phyloP scores from a whole-genome alignment of 208 protist species.

The Balamuthia mandrillaris region DNA sequence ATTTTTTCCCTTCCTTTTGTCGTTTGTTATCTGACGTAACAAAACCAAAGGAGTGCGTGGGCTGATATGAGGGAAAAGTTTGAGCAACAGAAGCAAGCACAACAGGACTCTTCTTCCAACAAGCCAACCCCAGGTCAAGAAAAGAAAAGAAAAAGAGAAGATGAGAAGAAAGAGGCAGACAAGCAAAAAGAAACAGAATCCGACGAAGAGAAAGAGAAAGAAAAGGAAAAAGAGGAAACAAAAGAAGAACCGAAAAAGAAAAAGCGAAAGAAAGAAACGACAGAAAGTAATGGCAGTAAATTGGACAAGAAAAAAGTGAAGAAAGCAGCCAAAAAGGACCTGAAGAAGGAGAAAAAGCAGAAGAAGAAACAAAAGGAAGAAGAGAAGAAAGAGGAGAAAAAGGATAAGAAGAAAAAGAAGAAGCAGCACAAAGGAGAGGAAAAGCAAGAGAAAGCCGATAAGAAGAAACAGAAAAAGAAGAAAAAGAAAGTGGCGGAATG shows the following conservation, averaged over 20 bases:
- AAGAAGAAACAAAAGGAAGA: not conserved
- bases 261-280: not conserved
- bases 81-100: not conserved
- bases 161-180: not conserved
- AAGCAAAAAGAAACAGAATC: not conserved
- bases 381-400: not conserved
- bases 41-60: not conserved
- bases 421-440: no score
- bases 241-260: not conserved
- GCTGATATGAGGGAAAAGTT: not conserved
- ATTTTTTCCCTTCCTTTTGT: not conserved
- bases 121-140: not conserved
- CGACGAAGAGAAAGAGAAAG: not conserved
- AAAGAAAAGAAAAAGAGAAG: not conserved
- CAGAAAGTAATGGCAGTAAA: not conserved
- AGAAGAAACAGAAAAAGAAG: not conserved
- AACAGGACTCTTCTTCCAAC: not conserved
- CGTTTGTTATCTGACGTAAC: not conserved
- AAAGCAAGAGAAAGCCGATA: not conserved
- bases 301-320: not conserved
- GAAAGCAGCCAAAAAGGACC: not conserved
- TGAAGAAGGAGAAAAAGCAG: not conserved
- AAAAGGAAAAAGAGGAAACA: not conserved
- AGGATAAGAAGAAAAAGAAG: no score
- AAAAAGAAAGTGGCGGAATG: not conserved